phyloP scores from a whole-genome alignment of 2,329 filamentous ascomycete species.

The Aspergillus sp. region DNA sequence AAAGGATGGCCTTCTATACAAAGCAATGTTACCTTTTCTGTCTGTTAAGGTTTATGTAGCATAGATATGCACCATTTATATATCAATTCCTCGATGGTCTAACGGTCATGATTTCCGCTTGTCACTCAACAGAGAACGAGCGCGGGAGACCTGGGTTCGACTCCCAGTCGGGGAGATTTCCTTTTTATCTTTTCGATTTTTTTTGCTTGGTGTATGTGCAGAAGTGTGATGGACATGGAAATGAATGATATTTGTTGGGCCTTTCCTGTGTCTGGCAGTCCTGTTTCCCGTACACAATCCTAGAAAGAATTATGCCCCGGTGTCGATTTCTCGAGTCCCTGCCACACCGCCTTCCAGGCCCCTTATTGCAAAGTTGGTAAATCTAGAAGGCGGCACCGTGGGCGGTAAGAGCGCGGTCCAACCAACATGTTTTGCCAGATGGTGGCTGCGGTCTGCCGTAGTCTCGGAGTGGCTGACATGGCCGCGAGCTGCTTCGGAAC shows the following conservation, averaged over 20 bases:
- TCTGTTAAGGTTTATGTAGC: background rate
- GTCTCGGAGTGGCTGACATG: background rate
- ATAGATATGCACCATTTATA: rapidly evolving
- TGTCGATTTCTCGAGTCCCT: too few species aligned
- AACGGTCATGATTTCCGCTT: slow-evolving; percentile 16
- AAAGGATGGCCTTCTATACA: background rate
- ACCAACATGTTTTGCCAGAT: background rate
- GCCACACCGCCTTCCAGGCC: background rate
- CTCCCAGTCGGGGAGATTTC: slow-evolving; percentile 11
- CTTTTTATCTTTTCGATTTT: background rate
- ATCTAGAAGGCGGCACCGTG: background rate
- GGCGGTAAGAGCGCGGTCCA: background rate
- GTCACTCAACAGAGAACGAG: slow-evolving; percentile 10
- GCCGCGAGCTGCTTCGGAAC: background rate
- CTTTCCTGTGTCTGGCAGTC: too few species aligned
- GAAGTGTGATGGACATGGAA: too few species aligned
- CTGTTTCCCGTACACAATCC: too few species aligned
- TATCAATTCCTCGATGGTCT: slow-evolving; percentile 20
- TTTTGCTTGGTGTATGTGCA: too few species aligned
- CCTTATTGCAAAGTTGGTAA: background rate
- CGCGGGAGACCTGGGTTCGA: slow-evolving; percentile 14
- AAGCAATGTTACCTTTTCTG: background rate
- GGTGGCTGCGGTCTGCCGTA: background rate
- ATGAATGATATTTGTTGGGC: too few species aligned
- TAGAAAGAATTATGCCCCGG: too few species aligned